Percentiles rank a stretch among this genome's conserved stretches.
These are phyloP conservation scores for Cyclocybe aegerita DNA, from an alignment of 768 basidiomycete genomes.

Conservation along the genomic window DNA sequence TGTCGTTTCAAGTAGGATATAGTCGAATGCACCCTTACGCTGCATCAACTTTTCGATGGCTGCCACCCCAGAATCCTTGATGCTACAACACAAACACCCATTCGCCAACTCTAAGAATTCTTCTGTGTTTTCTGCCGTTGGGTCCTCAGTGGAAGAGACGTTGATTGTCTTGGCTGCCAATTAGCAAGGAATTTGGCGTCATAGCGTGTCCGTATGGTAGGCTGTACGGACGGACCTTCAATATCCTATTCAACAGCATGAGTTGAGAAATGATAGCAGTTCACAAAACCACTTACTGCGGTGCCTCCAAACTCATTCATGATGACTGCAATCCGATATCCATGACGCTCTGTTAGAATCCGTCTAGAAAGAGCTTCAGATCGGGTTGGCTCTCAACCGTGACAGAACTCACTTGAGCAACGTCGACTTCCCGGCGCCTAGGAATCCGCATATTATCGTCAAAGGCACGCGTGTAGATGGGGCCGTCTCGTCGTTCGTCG, in stretches of 20 bases:
- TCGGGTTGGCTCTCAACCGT: neutral
- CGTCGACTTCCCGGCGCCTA: slow-evolving; percentile 95
- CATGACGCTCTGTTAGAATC: slow-evolving; percentile 91
- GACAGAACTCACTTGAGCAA: slow-evolving; percentile 62
- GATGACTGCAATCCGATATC: slow-evolving; percentile 94
- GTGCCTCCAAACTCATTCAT: slow-evolving; percentile 99
- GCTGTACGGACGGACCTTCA: slow-evolving; percentile 59
- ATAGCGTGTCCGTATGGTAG: slow-evolving; percentile 1
- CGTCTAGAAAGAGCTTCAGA: slow-evolving; percentile 45
- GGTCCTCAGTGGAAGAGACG: slow-evolving; percentile 66
- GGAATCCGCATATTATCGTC: slow-evolving; percentile 93
- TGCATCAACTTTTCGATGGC: slow-evolving; percentile 93
- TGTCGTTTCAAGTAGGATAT: slow-evolving; percentile 94
- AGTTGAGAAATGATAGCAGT: slow-evolving; percentile 2
- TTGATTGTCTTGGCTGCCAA: slow-evolving; percentile 80
- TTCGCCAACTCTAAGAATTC: slow-evolving; percentile 93
- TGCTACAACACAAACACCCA: slow-evolving; percentile 97
- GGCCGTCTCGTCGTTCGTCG: neutral
- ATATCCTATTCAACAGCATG: slow-evolving; percentile 63
- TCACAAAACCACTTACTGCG: slow-evolving; percentile 52
- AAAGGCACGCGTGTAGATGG: slow-evolving; percentile 61
- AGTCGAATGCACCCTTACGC: slow-evolving; percentile 86
- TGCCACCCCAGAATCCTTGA: slow-evolving; percentile 90
- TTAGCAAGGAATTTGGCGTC: neutral
- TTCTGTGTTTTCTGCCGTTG: slow-evolving; percentile 64